phyloP scores from a whole-genome alignment of 768 basidiomycete species.

The Sporobolomyces roseus region DNA sequence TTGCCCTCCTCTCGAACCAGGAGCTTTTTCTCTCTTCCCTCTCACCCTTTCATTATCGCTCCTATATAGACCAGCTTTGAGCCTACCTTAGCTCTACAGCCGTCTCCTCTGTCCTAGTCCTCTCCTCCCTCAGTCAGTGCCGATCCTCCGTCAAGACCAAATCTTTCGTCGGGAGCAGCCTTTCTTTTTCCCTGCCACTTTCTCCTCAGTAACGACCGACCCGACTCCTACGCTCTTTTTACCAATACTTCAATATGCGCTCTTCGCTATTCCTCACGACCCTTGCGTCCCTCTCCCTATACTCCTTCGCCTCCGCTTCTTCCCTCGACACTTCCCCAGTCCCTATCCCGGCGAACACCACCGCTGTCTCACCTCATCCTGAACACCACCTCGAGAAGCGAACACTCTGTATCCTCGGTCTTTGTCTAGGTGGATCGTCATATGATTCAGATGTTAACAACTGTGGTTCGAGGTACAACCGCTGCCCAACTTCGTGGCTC shows the following conservation, averaged over 20 bases:
- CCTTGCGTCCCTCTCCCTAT: neutral
- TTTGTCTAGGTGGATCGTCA: slow-evolving; percentile 13
- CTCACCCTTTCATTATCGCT: neutral
- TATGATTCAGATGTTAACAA: slow-evolving; percentile 32
- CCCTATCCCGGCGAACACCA: slow-evolving; percentile 2
- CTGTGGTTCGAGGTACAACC: slow-evolving; percentile 11
- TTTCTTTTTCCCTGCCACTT: neutral
- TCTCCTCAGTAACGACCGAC: neutral
- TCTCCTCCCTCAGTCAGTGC: neutral
- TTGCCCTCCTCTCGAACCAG: neutral
- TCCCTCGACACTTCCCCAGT: slow-evolving; percentile 14
- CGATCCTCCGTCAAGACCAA: too few species aligned
- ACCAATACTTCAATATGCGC: slow-evolving; percentile 10
- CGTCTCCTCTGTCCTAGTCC: neutral
- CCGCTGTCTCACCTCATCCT: slow-evolving; percentile 12
- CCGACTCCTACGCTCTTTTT: slow-evolving; percentile 24
- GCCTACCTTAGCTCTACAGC: neutral
- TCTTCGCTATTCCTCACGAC: neutral
- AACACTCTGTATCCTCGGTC: slow-evolving; percentile 19
- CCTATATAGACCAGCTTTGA: neutral
- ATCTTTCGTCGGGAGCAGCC: neutral
- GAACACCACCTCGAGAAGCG: slow-evolving; percentile 29
- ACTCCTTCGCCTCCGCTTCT: slow-evolving; percentile 2
- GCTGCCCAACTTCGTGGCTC: slow-evolving; percentile 3
- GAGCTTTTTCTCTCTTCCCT: neutral